Percentiles rank a stretch among this genome's conserved stretches.
phyloP scores from a whole-genome alignment of 2,329 filamentous ascomycete genomes.

The Furcasterigmium sp. region DNA sequence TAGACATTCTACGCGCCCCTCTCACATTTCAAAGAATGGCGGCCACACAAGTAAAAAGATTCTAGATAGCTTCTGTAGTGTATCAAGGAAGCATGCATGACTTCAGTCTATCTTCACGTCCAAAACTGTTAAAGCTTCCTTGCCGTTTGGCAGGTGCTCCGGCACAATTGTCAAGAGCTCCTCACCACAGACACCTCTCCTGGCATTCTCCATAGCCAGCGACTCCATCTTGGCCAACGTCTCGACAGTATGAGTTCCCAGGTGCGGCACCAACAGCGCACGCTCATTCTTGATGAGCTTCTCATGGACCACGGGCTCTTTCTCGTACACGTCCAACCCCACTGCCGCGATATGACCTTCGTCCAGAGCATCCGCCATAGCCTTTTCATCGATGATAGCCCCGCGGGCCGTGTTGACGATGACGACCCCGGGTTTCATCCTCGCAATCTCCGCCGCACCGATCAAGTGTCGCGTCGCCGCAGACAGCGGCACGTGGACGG shows the following conservation, averaged over 20 bases:
- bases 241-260: slow-evolving; percentile 63
- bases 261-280: slow-evolving; percentile 60
- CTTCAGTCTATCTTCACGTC: too few species aligned
- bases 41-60: too few species aligned
- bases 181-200: slow-evolving; percentile 11
- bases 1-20: too few species aligned
- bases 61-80: too few species aligned
- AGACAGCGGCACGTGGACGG: slow-evolving; percentile 47
- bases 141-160: slow-evolving; percentile 4
- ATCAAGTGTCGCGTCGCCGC: slow-evolving; percentile 47
- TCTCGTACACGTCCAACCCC: slow-evolving; percentile 53
- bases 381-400: slow-evolving; percentile 50
- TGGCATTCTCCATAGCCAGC: slow-evolving; percentile 22
- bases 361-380: slow-evolving; percentile 46
- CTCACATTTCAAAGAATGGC: too few species aligned
- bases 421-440: slow-evolving; percentile 51
- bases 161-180: slow-evolving; percentile 13
- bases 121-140: too few species aligned
- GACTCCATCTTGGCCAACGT: slow-evolving; percentile 22
- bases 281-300: slow-evolving; percentile 53
- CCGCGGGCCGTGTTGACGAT: slow-evolving; percentile 55
- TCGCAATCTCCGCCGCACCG: slow-evolving; percentile 38
- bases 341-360: slow-evolving; percentile 47
- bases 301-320: slow-evolving; percentile 56
- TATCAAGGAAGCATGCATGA: too few species aligned